Conservation (phyloP, 805 yeast species). For the Wickerhamomyces pijperi region DNA sequence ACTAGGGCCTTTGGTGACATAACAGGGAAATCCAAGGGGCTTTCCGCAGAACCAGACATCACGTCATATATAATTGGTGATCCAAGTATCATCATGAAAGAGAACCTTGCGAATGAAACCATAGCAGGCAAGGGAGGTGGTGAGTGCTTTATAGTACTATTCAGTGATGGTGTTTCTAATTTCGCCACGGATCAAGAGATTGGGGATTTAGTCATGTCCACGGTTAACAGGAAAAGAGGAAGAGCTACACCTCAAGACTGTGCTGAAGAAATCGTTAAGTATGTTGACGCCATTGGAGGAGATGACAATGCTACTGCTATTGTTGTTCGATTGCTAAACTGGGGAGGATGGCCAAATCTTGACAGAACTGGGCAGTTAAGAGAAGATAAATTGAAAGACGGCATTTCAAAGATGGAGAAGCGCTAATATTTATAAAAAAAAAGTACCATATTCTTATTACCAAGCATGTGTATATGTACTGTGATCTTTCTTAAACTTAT, state of each 20-base stretch:
- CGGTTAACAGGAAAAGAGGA: slow-evolving; percentile 35
- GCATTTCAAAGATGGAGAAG: slow-evolving; percentile 15
- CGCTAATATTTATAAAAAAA: slow-evolving; percentile 1
- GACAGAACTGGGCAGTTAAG: slow-evolving; percentile 80
- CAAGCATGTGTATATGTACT: no score
- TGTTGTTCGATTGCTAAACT: slow-evolving; percentile 69
- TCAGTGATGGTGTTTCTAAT: slow-evolving; percentile 83
- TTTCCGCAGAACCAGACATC: slow-evolving; percentile 88
- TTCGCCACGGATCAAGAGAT: slow-evolving; percentile 81
- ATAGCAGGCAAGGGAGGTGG: slow-evolving; percentile 50
- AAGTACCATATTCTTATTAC: no score
- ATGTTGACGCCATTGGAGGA: slow-evolving; percentile 78
- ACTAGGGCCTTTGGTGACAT: slow-evolving; percentile 92
- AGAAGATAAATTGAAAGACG: slow-evolving; percentile 54
- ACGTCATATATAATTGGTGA: slow-evolving; percentile 60
- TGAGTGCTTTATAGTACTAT: slow-evolving; percentile 74
- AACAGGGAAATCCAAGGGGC: slow-evolving; percentile 70
- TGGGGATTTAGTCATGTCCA: slow-evolving; percentile 72
- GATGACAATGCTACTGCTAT: slow-evolving; percentile 94
- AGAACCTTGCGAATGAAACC: slow-evolving; percentile 12
- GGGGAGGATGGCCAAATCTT: slow-evolving; percentile 86
- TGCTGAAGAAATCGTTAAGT: slow-evolving; percentile 76
- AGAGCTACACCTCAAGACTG: slow-evolving; percentile 69
- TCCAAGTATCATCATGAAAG: slow-evolving; percentile 24
- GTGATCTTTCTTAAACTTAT: no score